Evolutionary conservation across 2,329 filamentous ascomycete genomes (phyloP).

Genomic region (Fusarium temperatum): DNA sequence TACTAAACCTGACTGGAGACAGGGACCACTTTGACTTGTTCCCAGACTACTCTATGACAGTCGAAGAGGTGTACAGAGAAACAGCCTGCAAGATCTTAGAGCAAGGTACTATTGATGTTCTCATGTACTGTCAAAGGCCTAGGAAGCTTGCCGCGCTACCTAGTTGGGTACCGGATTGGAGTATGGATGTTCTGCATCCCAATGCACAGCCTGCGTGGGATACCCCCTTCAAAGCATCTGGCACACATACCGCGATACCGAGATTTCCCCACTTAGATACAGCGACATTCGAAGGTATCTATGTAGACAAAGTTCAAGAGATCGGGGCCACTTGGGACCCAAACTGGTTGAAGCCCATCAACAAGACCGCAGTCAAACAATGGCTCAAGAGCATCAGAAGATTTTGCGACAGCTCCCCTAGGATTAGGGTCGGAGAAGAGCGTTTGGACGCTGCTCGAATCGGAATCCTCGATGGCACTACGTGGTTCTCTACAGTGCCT

Average conservation of each 20-base stretch:
- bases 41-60: not conserved
- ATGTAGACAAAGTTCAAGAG: not conserved
- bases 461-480: not conserved
- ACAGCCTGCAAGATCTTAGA: not conserved
- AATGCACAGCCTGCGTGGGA: not conserved
- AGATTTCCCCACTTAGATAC: not conserved
- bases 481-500: not conserved
- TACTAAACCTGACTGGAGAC: not conserved
- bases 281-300: not conserved
- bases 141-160: not conserved
- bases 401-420: not conserved
- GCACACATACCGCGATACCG: not conserved
- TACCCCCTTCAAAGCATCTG: not conserved
- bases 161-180: not conserved
- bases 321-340: not conserved
- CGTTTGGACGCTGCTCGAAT: not conserved
- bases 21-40: not conserved
- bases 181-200: not conserved
- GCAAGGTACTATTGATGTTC: not conserved
- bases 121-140: not conserved
- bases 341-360: not conserved
- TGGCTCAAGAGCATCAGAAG: not conserved
- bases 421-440: not conserved
- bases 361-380: fast-evolving
- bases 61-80: not conserved